These are phyloP conservation scores for Cadophora sp. DNA, from an alignment of 2,329 filamentous ascomycete genomes.

Conservation along the genomic window DNA sequence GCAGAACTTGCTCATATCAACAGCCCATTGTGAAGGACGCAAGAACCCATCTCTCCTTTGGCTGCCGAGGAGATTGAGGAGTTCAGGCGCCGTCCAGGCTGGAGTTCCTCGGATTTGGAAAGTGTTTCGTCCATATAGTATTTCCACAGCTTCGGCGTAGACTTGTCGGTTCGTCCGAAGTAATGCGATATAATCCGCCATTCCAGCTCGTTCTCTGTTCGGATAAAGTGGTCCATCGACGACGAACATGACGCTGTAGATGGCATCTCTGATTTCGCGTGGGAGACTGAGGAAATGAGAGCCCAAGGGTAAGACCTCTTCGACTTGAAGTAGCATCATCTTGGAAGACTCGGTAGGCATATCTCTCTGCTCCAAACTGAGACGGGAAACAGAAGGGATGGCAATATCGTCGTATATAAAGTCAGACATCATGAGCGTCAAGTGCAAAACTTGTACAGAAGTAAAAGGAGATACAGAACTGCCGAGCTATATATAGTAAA, in stretches of 20 bases:
- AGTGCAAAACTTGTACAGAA: not conserved
- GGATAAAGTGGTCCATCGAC: conserved; percentile 28
- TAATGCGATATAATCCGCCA: conserved; percentile 25
- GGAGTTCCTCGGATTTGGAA: conserved; percentile 32
- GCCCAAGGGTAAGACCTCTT: conserved; percentile 3
- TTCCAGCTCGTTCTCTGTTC: conserved; percentile 26
- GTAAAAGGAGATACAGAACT: not conserved
- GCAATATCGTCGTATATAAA: not conserved
- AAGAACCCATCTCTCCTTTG: conserved; percentile 25
- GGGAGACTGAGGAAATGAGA: conserved; percentile 26
- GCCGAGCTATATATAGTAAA: conserved; percentile 11
- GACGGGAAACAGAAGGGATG: not conserved
- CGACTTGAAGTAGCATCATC: conserved; percentile 19
- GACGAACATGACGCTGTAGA: conserved; percentile 30
- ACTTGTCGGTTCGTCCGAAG: conserved; percentile 31
- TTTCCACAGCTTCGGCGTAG: conserved; percentile 30
- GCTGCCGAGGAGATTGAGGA: conserved; percentile 31
- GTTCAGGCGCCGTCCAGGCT: conserved; percentile 25
- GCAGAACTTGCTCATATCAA: conserved; percentile 24
- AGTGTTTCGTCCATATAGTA: conserved; percentile 32
- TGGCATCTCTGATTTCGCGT: conserved; percentile 34
- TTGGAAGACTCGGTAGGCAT: not conserved
- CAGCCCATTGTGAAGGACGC: not conserved
- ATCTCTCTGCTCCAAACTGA: not conserved
- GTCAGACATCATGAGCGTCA: not conserved